These are phyloP conservation scores for Lasiodiplodia hormozganensis DNA, from an alignment of 2,329 filamentous ascomycete species.

Conservation along the genomic window DNA sequence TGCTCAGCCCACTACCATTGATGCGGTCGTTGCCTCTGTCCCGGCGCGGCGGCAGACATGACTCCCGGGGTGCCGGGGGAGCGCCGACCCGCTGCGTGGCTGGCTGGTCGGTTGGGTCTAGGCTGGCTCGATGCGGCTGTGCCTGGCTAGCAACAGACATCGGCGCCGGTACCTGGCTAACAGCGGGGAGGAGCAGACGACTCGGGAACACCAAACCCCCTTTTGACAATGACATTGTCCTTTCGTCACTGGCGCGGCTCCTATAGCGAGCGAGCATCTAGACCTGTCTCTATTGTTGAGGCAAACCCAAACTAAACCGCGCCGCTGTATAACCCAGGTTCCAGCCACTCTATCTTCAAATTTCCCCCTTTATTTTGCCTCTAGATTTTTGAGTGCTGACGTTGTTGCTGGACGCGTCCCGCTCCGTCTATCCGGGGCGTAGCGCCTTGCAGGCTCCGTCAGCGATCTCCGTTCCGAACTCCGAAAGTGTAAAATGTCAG, in stretches of 20 bases:
- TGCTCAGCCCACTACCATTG: conserved; percentile 1
- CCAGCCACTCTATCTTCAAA: conserved; percentile 5
- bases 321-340: conserved; percentile 4
- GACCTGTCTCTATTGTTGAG: not conserved
- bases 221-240: conserved; percentile 6
- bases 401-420: conserved; percentile 1
- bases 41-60: conserved; percentile 6
- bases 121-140: conserved; percentile 10
- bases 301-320: not conserved
- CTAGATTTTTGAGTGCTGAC: not conserved
- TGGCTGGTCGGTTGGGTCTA: conserved; percentile 25
- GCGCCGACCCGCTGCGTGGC: conserved; percentile 12
- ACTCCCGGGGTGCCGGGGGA: not conserved
- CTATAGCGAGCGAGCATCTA: not conserved
- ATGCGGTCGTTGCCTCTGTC: conserved; percentile 8
- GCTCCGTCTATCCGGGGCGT: conserved; percentile 15
- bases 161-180: conserved; percentile 15
- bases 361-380: conserved; percentile 15
- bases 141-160: conserved; percentile 28
- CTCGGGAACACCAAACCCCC: not conserved
- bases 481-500: conserved; percentile 13
- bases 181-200: conserved; percentile 1
- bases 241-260: conserved; percentile 11
- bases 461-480: not conserved
- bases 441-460: not conserved